Percentiles rank a stretch among this genome's conserved stretches.
These are phyloP conservation scores for Didymella pomorum DNA, from an alignment of 2,329 filamentous ascomycete species.

Conservation along the genomic window DNA sequence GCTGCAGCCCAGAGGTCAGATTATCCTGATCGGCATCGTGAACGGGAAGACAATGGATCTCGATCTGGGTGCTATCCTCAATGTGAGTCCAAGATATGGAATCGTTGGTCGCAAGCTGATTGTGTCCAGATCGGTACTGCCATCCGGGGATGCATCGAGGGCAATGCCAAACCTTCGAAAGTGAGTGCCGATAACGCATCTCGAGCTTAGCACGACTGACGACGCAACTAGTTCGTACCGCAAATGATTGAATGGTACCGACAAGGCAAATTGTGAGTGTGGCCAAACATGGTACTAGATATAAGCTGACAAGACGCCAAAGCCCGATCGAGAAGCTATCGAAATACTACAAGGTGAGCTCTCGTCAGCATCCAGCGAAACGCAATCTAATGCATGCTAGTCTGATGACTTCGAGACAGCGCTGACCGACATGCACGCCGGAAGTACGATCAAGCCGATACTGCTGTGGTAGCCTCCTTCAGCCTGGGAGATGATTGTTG, in stretches of 20 bases:
- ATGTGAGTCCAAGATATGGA: conserved; percentile 20
- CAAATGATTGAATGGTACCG: conserved; percentile 60
- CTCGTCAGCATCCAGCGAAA: not conserved
- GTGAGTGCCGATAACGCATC: conserved; percentile 5
- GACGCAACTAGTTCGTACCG: conserved; percentile 51
- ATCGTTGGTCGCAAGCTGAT: not conserved
- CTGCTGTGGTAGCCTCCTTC: conserved; percentile 53
- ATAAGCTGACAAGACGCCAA: not conserved
- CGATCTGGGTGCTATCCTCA: conserved; percentile 57
- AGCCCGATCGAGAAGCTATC: conserved; percentile 17
- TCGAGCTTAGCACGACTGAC: not conserved
- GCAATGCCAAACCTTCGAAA: conserved; percentile 52
- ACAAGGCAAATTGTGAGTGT: conserved; percentile 53
- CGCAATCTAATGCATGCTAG: conserved; percentile 20
- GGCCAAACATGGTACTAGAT: not conserved
- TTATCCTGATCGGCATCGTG: conserved; percentile 61
- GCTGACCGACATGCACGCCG: conserved; percentile 55
- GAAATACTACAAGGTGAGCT: conserved; percentile 11
- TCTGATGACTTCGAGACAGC: conserved; percentile 54
- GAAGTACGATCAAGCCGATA: conserved; percentile 53
- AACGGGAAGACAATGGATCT: conserved; percentile 55
- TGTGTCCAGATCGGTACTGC: conserved; percentile 52
- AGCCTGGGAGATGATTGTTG: too few relatives aligned
- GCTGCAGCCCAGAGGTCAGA: conserved; percentile 56
- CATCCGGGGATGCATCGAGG: conserved; percentile 59